These are phyloP conservation scores for Lentinus tigrinus DNA, from an alignment of 768 basidiomycete species.

Conservation along the genomic window DNA sequence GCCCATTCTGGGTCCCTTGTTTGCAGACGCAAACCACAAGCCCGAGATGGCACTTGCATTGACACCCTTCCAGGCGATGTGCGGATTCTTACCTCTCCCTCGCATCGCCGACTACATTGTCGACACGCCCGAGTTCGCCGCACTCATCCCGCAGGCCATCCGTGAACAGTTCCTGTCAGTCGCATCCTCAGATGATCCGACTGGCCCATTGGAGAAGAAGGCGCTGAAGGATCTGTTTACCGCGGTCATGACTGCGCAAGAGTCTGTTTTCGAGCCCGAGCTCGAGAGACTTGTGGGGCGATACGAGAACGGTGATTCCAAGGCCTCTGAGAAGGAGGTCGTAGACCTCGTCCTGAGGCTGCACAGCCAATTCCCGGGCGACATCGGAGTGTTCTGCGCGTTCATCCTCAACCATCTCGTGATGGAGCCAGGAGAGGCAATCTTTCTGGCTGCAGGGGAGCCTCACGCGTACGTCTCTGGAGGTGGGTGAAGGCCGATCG, in stretches of 20 bases:
- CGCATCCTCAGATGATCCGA: slow-evolving; percentile 41
- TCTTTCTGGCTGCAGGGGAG: slow-evolving; percentile 93
- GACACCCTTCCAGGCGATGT: slow-evolving; percentile 86
- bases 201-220: slow-evolving; percentile 49
- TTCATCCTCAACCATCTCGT: slow-evolving; percentile 86
- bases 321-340: slow-evolving; percentile 44
- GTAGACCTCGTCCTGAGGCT: slow-evolving; percentile 63
- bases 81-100: slow-evolving; percentile 85
- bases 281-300: slow-evolving; percentile 59
- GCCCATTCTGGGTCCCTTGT: background rate
- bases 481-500: slow-evolving; percentile 48
- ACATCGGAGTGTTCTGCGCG: slow-evolving; percentile 91
- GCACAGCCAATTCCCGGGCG: slow-evolving; percentile 80
- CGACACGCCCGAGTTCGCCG: slow-evolving; percentile 71
- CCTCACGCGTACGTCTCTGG: slow-evolving; percentile 96
- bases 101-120: slow-evolving; percentile 67
- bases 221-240: slow-evolving; percentile 77
- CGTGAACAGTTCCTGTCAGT: slow-evolving; percentile 49
- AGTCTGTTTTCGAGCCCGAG: slow-evolving; percentile 47
- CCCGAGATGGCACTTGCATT: slow-evolving; percentile 99
- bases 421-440: slow-evolving; percentile 81
- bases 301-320: slow-evolving; percentile 48
- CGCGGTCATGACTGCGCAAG: slow-evolving; percentile 80
- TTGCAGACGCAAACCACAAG: slow-evolving; percentile 90
- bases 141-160: slow-evolving; percentile 62